phyloP scores from a whole-genome alignment of 345 rosid species.

The Abelmoschus esculentus region DNA sequence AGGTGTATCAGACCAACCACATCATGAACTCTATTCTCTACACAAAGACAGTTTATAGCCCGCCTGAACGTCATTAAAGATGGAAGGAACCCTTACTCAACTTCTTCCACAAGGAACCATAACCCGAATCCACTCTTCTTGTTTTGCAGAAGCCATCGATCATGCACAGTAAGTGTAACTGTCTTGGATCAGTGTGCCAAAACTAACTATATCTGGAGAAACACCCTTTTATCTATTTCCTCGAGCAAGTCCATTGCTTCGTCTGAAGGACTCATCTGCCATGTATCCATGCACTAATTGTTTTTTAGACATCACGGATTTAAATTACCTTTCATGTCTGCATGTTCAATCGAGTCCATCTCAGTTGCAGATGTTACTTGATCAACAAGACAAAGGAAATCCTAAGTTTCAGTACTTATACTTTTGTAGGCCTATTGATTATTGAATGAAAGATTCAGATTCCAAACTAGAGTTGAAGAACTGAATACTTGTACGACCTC shows the following conservation, averaged over 20 bases:
- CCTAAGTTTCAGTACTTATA: no score
- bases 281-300: no score
- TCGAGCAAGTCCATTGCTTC: conserved; percentile 59
- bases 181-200: conserved; percentile 56
- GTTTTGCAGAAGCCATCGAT: conserved; percentile 78
- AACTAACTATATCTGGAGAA: conserved; percentile 53
- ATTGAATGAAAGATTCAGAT: no score
- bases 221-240: conserved; percentile 51
- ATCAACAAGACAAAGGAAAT: no score
- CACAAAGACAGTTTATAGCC: conserved; percentile 72
- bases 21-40: conserved; percentile 53
- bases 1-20: conserved; percentile 62
- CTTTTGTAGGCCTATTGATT: no score
- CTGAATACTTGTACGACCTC: no score
- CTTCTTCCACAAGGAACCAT: conserved; percentile 40
- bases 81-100: conserved; percentile 62
- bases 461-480: no score
- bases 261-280: no score
- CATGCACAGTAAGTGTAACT: conserved; percentile 64
- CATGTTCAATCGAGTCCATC: no score
- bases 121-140: conserved; percentile 52
- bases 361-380: no score
- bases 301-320: no score
- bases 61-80: conserved; percentile 62
- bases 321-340: no score